Evolutionary conservation across 768 basidiomycete species (phyloP), one percentile per base, ranked within the genome.

Genomic region (Hericium rajendrae): DNA sequence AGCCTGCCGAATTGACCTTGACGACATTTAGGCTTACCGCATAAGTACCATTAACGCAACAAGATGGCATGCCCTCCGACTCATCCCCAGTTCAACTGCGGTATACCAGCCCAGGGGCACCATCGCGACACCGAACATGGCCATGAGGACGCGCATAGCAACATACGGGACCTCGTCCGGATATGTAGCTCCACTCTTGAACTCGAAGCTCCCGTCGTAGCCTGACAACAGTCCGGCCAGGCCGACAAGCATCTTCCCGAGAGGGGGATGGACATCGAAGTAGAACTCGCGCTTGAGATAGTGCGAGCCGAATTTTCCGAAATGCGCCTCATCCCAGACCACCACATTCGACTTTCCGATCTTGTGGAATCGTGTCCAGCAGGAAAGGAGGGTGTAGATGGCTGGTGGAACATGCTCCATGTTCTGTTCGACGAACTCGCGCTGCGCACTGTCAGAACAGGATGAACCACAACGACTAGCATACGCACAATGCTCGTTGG

Each of bases 301-400:
- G 72, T 97, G 88, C 53, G 91, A 91, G 53, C 92, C 97, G 72
- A 99, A 98, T 74, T 99, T 98, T 64, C 97, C 97, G 72, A 98
- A 99, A 72, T 99, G 97, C 40, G 97, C 95, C 76, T 99, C 97
- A 71, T 99, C 97, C 97, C 95, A 98, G 58, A 98, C 84, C 71
- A 99, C 95, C 61, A 80, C 68, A 66, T 87, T 80, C 38, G 90
- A 79, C 56, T 84, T 81, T 12, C 97, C 95, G 50, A 99, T 99
- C 64, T 86, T 81, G 76, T 94, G 88, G 71, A 88, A 95, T 28
- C 94, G 86, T 5, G 95, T 97, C 82, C 90, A 92, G 75, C 95
- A 94, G 11, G 93, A 86, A 48, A 97, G 82, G 37, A 95, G 81
- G 43, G 94, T 97, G 75, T 98, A 99, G 40, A 92, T 73, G 55